Evolutionary conservation across 805 yeast species (phyloP).

Genomic region (Zygosaccharomyces bailii): DNA sequence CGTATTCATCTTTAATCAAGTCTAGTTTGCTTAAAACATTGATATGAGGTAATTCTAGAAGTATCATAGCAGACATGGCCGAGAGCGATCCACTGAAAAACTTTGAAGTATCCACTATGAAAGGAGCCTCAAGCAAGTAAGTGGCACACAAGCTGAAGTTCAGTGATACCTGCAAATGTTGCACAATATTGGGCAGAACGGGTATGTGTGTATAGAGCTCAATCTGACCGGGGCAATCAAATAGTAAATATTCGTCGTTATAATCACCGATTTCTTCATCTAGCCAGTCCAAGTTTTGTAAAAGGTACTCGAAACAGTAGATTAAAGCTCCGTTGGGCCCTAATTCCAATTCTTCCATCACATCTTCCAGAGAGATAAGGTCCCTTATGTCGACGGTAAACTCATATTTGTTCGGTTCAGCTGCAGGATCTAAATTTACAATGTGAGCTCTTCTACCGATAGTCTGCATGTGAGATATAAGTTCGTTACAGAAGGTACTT

Average conservation of each 20-base stretch:
- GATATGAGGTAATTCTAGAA: slow-evolving; percentile 91
- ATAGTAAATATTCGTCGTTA: slow-evolving; percentile 88
- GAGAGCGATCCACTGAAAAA: slow-evolving; percentile 92
- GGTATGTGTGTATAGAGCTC: slow-evolving; percentile 94
- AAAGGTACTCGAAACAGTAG: slow-evolving; percentile 87
- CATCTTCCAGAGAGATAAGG: slow-evolving; percentile 84
- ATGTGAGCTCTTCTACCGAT: slow-evolving; percentile 91
- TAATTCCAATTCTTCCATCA: slow-evolving; percentile 86
- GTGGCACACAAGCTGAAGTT: slow-evolving; percentile 91
- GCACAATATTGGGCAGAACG: slow-evolving; percentile 82
- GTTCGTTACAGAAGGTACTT: slow-evolving; percentile 85
- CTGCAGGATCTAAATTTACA: slow-evolving; percentile 95
- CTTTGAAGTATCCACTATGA: slow-evolving; percentile 84
- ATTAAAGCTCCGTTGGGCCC: slow-evolving; percentile 96
- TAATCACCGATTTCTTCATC: slow-evolving; percentile 96
- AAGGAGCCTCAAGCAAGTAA: slow-evolving; percentile 89
- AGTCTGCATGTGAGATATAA: slow-evolving; percentile 83
- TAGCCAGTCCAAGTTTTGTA: slow-evolving; percentile 92
- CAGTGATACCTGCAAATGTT: slow-evolving; percentile 73
- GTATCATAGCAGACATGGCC: slow-evolving; percentile 98
- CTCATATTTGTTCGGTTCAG: slow-evolving; percentile 87
- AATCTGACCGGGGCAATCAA: slow-evolving; percentile 97
- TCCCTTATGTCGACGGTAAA: slow-evolving; percentile 92
- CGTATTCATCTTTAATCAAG: slow-evolving; percentile 72
- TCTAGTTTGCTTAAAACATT: slow-evolving; percentile 87